A percentile compares a stretch with the other conserved stretches of the same genome.
phyloP scores from a whole-genome alignment of 1,139 yeast genomes.

The Debaryomyces coudertii region DNA sequence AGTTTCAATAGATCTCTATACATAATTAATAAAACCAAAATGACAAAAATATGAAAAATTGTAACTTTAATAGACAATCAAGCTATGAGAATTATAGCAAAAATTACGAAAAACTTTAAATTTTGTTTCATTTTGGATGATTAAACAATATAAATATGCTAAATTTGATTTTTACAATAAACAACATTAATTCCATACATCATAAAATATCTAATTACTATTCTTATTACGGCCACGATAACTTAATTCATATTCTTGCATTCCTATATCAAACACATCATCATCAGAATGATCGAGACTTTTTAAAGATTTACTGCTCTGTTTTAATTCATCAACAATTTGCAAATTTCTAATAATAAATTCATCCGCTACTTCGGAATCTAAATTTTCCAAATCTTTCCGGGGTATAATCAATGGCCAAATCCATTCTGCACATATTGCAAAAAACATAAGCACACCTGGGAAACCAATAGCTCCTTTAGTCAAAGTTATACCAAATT shows the following conservation, averaged over 20 bases:
- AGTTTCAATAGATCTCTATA: conserved; percentile 10
- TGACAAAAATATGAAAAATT: neutral
- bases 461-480: conserved; percentile 96
- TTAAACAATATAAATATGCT: too few relatives aligned
- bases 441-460: conserved; percentile 61
- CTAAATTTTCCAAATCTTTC: conserved; percentile 64
- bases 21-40: conserved; percentile 9
- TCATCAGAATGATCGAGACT: conserved; percentile 8
- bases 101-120: neutral
- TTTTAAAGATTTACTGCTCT: conserved; percentile 1
- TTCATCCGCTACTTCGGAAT: conserved; percentile 69
- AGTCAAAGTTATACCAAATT: conserved; percentile 83
- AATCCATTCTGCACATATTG: conserved; percentile 67
- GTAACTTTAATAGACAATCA: neutral
- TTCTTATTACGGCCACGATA: neutral
- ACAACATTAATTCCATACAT: neutral
- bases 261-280: neutral
- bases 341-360: conserved; percentile 14
- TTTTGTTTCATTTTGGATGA: too few relatives aligned
- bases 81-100: neutral
- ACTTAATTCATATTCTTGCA: conserved; percentile 2
- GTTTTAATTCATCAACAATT: conserved; percentile 10
- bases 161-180: too few relatives aligned
- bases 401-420: conserved; percentile 68
- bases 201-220: neutral